Evolutionary conservation across 768 basidiomycete genomes (phyloP).

Genomic region (Postia placenta): DNA sequence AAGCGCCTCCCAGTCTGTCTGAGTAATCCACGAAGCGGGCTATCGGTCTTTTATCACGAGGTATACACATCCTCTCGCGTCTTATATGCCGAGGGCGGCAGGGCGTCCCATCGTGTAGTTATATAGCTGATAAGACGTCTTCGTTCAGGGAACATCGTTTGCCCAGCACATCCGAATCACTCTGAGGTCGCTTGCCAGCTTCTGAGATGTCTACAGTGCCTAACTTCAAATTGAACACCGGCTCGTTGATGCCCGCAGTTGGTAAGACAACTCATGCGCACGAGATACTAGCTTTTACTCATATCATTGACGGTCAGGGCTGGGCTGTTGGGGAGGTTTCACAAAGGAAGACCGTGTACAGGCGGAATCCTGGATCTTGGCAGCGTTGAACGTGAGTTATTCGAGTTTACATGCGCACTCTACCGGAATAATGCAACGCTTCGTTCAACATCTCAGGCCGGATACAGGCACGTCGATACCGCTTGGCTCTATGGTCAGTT

Average conservation of each 20-base stretch:
- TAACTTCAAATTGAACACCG: slow-evolving; percentile 35
- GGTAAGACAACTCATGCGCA: slow-evolving; percentile 18
- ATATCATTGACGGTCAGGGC: slow-evolving; percentile 20
- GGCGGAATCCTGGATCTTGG: slow-evolving; percentile 33
- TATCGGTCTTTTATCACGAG: neutral
- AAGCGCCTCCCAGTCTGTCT: slow-evolving; percentile 2
- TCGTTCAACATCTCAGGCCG: slow-evolving; percentile 9
- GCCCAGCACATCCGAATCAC: neutral
- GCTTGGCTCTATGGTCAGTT: slow-evolving; percentile 24
- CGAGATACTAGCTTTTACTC: neutral
- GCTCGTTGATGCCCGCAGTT: slow-evolving; percentile 35
- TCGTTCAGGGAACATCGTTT: neutral
- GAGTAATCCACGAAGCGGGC: neutral
- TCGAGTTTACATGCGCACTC: too few species aligned
- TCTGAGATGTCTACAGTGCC: slow-evolving; percentile 20
- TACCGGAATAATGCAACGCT: neutral
- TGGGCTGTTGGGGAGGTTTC: slow-evolving; percentile 34
- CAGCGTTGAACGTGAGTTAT: slow-evolving; percentile 30
- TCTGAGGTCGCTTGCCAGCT: neutral
- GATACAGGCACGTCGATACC: slow-evolving; percentile 25
- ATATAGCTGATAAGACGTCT: neutral
- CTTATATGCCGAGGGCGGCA: too few species aligned
- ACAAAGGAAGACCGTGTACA: slow-evolving; percentile 28
- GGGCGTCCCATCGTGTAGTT: neutral
- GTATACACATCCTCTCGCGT: too few species aligned